Base-by-base conservation (phyloP, 306 rosid species). In the Arachis stenosperma region DNA sequence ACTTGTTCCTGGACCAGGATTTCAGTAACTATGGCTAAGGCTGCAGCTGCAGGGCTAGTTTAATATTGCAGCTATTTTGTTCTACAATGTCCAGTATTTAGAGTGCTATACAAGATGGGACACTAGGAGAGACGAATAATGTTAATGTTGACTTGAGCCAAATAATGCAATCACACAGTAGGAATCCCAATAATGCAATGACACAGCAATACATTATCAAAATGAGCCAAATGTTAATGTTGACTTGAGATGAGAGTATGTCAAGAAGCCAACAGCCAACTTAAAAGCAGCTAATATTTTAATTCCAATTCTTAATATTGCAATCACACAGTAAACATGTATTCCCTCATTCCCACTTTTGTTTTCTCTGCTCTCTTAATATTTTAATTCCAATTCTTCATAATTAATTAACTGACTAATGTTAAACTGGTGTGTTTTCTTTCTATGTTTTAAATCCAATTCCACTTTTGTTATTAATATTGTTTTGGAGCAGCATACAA, bases 281-380 rank as follows among this genome's bases (percentile, higher is more conserved):
- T 22, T 14, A 55, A 67, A 48, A 41, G 52, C n/a, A n/a, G n/a
- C n/a, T n/a, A n/a, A n/a, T n/a, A n/a, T n/a, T n/a, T n/a, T n/a
- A n/a, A n/a, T n/a, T n/a, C n/a, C n/a, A n/a, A n/a, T n/a, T n/a
- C n/a, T n/a, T n/a, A n/a, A n/a, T n/a, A n/a, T n/a, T n/a, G n/a
- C n/a, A n/a, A n/a, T n/a, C n/a, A n/a, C n/a, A n/a, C 56, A 56
- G 81, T n/a, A 88, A 88, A 65, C 98, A 94, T 66, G 98, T 94
- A 76, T 52, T 42, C 41, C 61, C 56, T 29, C n/a, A n/a, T 17
- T 67, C 59, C 7, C 30, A 7, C 50, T 46, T 44, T 61, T 13
- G 1, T 4, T 10, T 33, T 43, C n/a, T 14, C 1, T 5, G 3
- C 47, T 6, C 14, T 14, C n/a, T 46, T 0, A 30, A 30, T 30